These are phyloP conservation scores for Carex littledalei DNA, from an alignment of 176 grass and related monocot species.

Conservation along the genomic window DNA sequence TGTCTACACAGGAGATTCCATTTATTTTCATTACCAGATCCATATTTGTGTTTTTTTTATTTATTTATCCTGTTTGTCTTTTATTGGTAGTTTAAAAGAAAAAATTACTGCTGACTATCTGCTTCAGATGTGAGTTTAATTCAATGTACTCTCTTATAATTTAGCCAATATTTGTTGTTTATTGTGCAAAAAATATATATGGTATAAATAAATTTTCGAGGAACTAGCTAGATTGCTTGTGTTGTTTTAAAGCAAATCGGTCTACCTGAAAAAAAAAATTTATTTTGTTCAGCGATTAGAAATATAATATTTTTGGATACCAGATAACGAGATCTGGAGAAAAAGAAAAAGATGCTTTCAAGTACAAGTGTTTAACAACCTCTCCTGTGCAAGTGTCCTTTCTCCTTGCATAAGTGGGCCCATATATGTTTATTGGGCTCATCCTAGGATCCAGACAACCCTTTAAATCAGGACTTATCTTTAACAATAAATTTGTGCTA, in stretches of 20 bases:
- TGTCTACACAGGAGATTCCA: not conserved
- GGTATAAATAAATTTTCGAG: not conserved
- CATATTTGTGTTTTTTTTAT: not conserved
- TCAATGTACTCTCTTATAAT: not conserved
- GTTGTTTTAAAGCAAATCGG: not conserved
- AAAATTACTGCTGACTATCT: not conserved
- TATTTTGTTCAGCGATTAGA: not conserved
- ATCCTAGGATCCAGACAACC: not conserved
- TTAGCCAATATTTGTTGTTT: not conserved
- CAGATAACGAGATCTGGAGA: not conserved
- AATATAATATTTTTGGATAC: not conserved
- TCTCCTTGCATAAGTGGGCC: not conserved
- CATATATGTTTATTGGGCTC: not conserved
- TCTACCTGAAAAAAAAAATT: not conserved
- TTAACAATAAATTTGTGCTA: not conserved
- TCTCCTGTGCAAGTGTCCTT: not conserved
- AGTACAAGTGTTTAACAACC: not conserved
- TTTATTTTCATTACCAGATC: not conserved
- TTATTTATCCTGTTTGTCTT: not conserved
- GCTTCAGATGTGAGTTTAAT: not conserved
- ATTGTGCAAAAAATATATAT: not conserved
- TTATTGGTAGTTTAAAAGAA: not conserved
- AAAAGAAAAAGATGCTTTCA: not conserved
- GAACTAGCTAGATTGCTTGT: not conserved
- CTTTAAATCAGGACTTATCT: not conserved